These are phyloP conservation scores for Aspergillus sclerotiicarbonarius DNA, from an alignment of 495 filamentous ascomycete genomes.

Conservation along the genomic window DNA sequence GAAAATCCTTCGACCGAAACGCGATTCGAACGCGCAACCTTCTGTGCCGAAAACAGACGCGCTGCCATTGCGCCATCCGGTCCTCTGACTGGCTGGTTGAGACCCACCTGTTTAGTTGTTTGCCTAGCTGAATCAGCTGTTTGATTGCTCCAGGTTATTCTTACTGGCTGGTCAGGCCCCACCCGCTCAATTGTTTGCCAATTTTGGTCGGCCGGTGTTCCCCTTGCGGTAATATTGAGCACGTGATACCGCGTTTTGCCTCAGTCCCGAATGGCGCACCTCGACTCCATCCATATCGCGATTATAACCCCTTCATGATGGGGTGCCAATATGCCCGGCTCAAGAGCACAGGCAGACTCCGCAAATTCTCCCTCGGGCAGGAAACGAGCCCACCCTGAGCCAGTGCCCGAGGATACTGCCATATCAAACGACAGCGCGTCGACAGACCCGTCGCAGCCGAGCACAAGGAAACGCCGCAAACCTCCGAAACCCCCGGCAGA, in stretches of 20 bases:
- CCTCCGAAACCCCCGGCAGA: not conserved
- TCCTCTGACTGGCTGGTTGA: no score
- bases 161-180: not conserved
- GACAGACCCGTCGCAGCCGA: not conserved
- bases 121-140: no score
- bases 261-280: not conserved
- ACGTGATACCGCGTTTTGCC: slow-evolving; percentile 29
- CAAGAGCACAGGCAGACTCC: slow-evolving; percentile 1
- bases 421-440: slow-evolving; percentile 21
- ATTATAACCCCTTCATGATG: slow-evolving; percentile 22
- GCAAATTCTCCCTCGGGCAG: slow-evolving; percentile 6
- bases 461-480: not conserved
- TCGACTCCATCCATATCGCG: not conserved
- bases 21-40: slow-evolving; percentile 18
- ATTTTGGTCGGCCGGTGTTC: slow-evolving; percentile 5
- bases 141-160: no score
- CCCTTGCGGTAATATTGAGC: slow-evolving; percentile 15
- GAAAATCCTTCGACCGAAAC: slow-evolving; percentile 9
- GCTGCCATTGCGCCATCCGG: slow-evolving; percentile 17
- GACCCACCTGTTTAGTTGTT: not conserved
- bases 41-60: slow-evolving; percentile 18
- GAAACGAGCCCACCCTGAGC: slow-evolving; percentile 19
- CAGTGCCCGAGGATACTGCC: not conserved
- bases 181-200: not conserved
- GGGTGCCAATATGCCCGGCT: slow-evolving; percentile 27